These are phyloP conservation scores for Populus tremula DNA, from an alignment of 345 rosid species.

Conservation along the genomic window DNA sequence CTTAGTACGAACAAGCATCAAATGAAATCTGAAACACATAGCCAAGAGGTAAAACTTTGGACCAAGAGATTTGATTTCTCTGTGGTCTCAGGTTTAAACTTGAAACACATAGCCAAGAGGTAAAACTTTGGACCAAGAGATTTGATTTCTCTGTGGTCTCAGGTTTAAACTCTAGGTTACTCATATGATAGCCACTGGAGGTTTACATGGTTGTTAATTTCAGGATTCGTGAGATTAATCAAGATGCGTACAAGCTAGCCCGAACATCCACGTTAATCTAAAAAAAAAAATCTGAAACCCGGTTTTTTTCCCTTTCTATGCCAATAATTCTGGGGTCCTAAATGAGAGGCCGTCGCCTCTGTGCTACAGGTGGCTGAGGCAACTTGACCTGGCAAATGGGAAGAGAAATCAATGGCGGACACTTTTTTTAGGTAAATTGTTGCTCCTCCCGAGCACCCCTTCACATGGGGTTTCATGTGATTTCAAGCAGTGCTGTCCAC, in stretches of 20 bases:
- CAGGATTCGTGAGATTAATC: too few relatives aligned
- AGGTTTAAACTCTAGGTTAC: too few relatives aligned
- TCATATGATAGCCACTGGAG: too few relatives aligned
- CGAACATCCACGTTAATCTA: too few relatives aligned
- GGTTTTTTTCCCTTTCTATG: background rate
- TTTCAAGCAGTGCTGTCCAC: background rate
- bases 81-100: too few relatives aligned
- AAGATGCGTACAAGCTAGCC: too few relatives aligned
- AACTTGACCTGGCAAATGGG: background rate
- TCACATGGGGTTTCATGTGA: conserved; percentile 8
- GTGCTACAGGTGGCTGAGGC: background rate
- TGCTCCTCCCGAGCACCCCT: background rate
- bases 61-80: too few relatives aligned
- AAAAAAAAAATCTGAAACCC: background rate
- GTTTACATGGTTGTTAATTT: too few relatives aligned
- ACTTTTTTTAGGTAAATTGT: background rate
- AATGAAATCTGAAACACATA: background rate
- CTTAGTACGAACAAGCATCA: background rate
- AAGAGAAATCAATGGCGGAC: background rate
- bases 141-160: too few relatives aligned
- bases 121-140: too few relatives aligned
- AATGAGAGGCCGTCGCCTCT: background rate
- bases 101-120: too few relatives aligned
- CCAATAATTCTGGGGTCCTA: background rate
- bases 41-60: too few relatives aligned